These are phyloP conservation scores for Heterobasidion annosum DNA, from an alignment of 1,284 basidiomycete genomes.

Conservation along the genomic window DNA sequence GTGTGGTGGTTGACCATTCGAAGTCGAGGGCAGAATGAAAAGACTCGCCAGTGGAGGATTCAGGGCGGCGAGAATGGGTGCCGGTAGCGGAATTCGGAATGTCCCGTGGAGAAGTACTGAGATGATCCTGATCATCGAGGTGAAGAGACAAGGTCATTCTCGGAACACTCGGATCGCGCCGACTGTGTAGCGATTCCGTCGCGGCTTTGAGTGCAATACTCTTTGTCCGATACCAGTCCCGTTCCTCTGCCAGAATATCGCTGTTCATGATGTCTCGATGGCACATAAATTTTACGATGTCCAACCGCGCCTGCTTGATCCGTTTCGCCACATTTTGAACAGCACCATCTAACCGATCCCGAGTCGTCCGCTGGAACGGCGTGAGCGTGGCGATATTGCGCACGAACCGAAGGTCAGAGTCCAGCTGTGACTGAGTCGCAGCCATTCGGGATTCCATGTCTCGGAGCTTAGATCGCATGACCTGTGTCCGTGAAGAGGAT, in stretches of 20 bases:
- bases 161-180: constrained; percentile 23
- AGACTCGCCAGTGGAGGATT: constrained; percentile 44
- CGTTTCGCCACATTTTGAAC: constrained; percentile 61
- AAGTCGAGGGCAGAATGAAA: constrained; percentile 59
- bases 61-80: constrained; percentile 20
- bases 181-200: constrained; percentile 51
- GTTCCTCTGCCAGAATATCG: constrained; percentile 68
- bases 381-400: constrained; percentile 82
- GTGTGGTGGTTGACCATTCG: constrained; percentile 24
- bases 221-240: constrained; percentile 61
- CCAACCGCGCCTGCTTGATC: constrained; percentile 61
- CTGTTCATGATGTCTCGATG: constrained; percentile 68
- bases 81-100: constrained; percentile 12
- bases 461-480: constrained; percentile 54
- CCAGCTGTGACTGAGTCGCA: constrained; percentile 54
- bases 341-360: constrained; percentile 60
- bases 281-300: constrained; percentile 65
- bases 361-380: constrained; percentile 79
- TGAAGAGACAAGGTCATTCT: constrained; percentile 35
- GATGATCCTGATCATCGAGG: constrained; percentile 20
- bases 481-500: constrained; percentile 43
- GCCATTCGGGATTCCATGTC: constrained; percentile 56
- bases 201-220: constrained; percentile 66
- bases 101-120: constrained; percentile 12
- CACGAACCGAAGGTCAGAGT: constrained; percentile 62